Evolutionary conservation across 2,329 filamentous ascomycete species (phyloP).

Genomic region (Ceratocystis cacaofunesta): DNA sequence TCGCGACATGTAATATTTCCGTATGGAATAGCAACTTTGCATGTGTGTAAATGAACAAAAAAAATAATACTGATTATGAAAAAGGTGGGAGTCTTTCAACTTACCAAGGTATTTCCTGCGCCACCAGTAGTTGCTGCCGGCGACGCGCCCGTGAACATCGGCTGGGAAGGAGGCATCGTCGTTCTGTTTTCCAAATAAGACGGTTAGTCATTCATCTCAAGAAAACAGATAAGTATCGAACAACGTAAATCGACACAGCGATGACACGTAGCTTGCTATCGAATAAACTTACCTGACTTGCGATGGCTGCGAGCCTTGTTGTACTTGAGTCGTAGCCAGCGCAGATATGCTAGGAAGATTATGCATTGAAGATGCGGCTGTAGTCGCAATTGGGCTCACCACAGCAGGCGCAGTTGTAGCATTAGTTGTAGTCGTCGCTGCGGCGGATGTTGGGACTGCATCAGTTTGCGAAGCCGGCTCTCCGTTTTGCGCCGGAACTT

Average conservation of each 20-base stretch:
- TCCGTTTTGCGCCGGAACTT: constrained; percentile 18
- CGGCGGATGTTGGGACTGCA: constrained; percentile 31
- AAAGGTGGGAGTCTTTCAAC: constrained; percentile 12
- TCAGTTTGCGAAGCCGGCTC: constrained; percentile 37
- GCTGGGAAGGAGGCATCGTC: constrained; percentile 15
- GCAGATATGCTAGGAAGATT: constrained; percentile 34
- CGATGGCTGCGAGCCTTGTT: constrained; percentile 25
- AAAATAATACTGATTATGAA: neutral
- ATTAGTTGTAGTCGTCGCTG: constrained; percentile 23
- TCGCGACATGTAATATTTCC: neutral
- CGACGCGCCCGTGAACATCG: constrained; percentile 21
- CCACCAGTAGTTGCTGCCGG: constrained; percentile 23
- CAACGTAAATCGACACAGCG: neutral
- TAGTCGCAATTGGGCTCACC: neutral
- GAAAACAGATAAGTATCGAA: neutral
- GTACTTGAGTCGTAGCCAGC: constrained; percentile 29
- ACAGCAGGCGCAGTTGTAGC: constrained; percentile 19
- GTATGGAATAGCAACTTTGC: neutral
- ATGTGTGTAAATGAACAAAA: neutral
- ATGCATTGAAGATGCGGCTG: constrained; percentile 21
- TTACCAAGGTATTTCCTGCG: constrained; percentile 23
- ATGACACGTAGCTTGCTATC: neutral
- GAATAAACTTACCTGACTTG: constrained; percentile 32
- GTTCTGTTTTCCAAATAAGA: constrained; percentile 6
- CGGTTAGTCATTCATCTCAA: neutral